Evolutionary conservation across 1,284 basidiomycete genomes (phyloP).

Genomic region (Marasmius sp.): DNA sequence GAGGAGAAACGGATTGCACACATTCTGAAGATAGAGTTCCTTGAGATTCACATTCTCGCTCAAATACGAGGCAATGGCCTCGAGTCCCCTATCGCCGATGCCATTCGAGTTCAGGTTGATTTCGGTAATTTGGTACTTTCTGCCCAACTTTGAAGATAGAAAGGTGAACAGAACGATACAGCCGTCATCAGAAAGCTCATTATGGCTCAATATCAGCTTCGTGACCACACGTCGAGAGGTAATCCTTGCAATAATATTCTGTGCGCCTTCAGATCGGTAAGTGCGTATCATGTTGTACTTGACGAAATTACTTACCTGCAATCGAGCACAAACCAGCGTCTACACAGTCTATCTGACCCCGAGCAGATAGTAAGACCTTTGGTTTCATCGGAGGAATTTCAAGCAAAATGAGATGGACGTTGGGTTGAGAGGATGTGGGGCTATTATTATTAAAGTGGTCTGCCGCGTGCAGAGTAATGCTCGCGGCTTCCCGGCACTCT

Average conservation of each 20-base stretch:
- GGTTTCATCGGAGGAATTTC: neutral
- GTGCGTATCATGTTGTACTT: neutral
- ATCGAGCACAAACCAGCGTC: constrained; percentile 28
- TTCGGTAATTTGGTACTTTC: constrained; percentile 47
- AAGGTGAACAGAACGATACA: constrained; percentile 54
- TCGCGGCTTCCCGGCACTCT: too few relatives aligned
- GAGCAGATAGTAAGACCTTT: constrained; percentile 8
- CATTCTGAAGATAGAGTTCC: constrained; percentile 55
- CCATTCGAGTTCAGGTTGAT: constrained; percentile 56
- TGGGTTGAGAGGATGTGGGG: neutral
- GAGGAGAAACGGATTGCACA: constrained; percentile 29
- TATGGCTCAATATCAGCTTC: constrained; percentile 57
- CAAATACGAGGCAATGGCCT: constrained; percentile 53
- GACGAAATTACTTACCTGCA: constrained; percentile 23
- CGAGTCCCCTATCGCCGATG: constrained; percentile 55
- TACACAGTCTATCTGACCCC: constrained; percentile 26
- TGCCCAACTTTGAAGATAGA: constrained; percentile 47
- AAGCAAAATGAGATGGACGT: neutral
- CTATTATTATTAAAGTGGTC: neutral
- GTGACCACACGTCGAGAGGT: constrained; percentile 41
- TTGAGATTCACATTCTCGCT: constrained; percentile 44
- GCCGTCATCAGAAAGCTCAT: constrained; percentile 60
- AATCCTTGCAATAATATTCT: constrained; percentile 46
- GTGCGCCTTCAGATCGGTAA: constrained; percentile 30
- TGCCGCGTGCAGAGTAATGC: neutral